Base-by-base conservation (phyloP, 1,284 basidiomycete species). In the Coniophora puteana region DNA sequence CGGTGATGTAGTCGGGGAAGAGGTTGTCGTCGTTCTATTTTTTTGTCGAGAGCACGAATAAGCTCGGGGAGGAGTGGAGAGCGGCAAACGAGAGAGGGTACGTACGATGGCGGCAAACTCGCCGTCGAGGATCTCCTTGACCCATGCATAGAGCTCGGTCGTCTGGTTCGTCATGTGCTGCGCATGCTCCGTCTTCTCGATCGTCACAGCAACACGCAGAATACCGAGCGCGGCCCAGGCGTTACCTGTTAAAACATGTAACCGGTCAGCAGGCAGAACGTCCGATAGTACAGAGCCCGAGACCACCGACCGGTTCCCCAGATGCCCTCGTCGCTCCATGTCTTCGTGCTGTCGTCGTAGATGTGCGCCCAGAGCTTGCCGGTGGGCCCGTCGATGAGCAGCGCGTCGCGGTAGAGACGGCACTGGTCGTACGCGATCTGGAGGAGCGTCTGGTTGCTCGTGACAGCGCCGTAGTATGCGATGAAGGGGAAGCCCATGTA, bases 401-500 rank as follows among this genome's bases (percentile, higher is more conserved):
- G 65, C 4, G 67, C 57, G 17, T 74, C 58, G 10, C 71, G 67
- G 41, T 72, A 72, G 0, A 68, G 53, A 2, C 58, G 46, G 50
- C 71, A 74, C 51, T 83, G 76, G 21, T 66, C 55, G 24, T 76
- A 69, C 0, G 68, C 64, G 22, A 67, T 58, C 21, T 58, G 56
- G 5, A 82, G 55, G 3, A 80, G 58, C 0, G 59, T 61, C 23
- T 55, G 45, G 50, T 76, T 68, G 14, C 55, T 41, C 2, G 64
- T 67, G 31, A 70, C 65, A 0, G 67, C 69, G 10, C 72, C 78
- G 42, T 75, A 68, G 47, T 74, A 78, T 0, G 78, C 78, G 4
- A 80, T 57, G 57, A 78, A 80, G 1, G 80, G 79, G 5, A 76
- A 76, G 4, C 72, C 77, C 79, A 83, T 82, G 54, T 73, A 80